Conservation (phyloP, 805 yeast species). For the Isabelozyma heimii region DNA sequence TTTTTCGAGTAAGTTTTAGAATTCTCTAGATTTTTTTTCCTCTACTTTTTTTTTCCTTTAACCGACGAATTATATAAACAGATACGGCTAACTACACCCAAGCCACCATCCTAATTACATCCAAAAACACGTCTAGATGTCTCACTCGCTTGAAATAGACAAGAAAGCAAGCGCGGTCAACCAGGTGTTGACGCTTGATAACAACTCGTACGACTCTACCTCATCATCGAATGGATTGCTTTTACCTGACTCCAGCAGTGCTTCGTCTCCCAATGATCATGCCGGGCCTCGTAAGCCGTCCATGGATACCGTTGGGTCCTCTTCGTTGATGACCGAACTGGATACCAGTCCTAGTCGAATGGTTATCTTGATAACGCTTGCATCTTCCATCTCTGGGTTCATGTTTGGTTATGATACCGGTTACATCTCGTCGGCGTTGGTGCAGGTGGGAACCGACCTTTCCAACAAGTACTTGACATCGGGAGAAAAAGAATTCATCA, state of each 20-base stretch:
- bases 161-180: neutral
- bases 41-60: neutral
- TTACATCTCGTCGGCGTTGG: conserved; percentile 90
- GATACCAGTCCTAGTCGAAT: conserved; percentile 52
- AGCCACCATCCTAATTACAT: neutral
- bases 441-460: conserved; percentile 77
- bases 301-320: neutral
- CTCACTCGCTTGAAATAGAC: neutral
- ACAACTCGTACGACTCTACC: neutral
- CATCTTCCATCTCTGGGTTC: conserved; percentile 89
- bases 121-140: neutral
- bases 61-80: neutral
- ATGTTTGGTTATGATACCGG: conserved; percentile 99
- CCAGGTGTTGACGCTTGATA: neutral
- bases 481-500: conserved; percentile 85
- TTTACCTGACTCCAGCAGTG: neutral
- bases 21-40: neutral
- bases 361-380: conserved; percentile 66
- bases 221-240: neutral
- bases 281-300: neutral
- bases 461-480: conserved; percentile 54
- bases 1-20: neutral
- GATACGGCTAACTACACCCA: neutral
- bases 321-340: conserved; percentile 4
- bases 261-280: neutral